Percentiles rank a stretch among this genome's conserved stretches.
Conservation (phyloP, 768 basidiomycete genomes). For the Naganishia friedmannii region DNA sequence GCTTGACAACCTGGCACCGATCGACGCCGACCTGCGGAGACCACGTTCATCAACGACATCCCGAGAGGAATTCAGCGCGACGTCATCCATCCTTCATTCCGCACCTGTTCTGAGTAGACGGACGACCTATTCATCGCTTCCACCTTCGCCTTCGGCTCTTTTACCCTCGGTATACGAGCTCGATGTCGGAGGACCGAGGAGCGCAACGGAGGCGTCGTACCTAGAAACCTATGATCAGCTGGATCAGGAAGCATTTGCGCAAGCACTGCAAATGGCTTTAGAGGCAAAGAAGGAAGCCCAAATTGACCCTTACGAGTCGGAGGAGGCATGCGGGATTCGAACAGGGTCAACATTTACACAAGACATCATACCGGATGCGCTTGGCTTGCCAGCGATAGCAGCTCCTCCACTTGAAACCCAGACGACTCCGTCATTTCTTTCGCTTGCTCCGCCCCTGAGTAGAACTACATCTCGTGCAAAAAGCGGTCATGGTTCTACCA, state of each 20-base stretch:
- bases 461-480: background rate
- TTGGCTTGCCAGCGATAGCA: background rate
- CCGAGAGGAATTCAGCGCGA: no score
- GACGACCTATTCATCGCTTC: conserved; percentile 28
- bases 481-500: conserved; percentile 1
- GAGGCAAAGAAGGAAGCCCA: background rate
- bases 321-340: background rate
- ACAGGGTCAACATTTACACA: background rate
- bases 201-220: background rate
- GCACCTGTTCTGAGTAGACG: conserved; percentile 16
- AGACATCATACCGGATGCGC: background rate
- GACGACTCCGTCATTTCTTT: background rate
- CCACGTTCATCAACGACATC: background rate
- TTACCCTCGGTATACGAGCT: background rate
- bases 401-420: background rate
- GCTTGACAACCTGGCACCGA: background rate
- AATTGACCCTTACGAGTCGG: no score
- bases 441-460: background rate
- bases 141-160: conserved; percentile 22
- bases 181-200: conserved; percentile 6
- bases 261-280: conserved; percentile 22
- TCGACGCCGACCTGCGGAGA: background rate
- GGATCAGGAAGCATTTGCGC: conserved; percentile 16
- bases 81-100: background rate
- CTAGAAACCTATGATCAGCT: conserved; percentile 16